These are phyloP conservation scores for Hypericum androsaemum DNA, from an alignment of 345 rosid species.

Conservation along the genomic window DNA sequence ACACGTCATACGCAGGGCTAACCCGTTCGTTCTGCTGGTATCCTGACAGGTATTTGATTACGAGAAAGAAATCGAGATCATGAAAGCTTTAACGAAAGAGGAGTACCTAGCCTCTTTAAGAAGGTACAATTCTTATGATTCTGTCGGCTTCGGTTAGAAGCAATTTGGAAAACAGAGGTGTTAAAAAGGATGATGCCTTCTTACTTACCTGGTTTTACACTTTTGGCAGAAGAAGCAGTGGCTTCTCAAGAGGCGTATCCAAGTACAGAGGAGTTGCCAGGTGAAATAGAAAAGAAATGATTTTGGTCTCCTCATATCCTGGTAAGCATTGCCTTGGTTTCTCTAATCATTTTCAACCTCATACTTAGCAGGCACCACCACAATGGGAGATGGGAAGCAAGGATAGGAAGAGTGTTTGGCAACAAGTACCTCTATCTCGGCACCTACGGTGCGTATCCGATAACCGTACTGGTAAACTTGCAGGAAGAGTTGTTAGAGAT, in stretches of 20 bases:
- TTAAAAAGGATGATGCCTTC: background rate
- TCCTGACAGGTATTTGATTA: conserved; percentile 21
- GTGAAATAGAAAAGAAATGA: background rate
- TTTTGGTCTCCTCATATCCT: too few species aligned
- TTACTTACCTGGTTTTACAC: background rate
- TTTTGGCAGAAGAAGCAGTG: conserved; percentile 30
- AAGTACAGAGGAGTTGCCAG: conserved; percentile 42
- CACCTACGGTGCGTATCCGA: conserved; percentile 35
- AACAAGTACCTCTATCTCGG: conserved; percentile 68
- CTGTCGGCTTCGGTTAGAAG: background rate
- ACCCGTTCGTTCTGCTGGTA: background rate
- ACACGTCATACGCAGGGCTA: background rate
- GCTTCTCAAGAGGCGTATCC: conserved; percentile 37
- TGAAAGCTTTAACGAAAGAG: conserved; percentile 28
- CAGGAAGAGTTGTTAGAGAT: background rate
- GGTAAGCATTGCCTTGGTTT: too few species aligned
- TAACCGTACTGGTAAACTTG: background rate
- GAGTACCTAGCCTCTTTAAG: conserved; percentile 30
- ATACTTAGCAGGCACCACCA: conserved; percentile 51
- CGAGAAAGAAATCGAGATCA: conserved; percentile 26
- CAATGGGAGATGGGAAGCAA: conserved; percentile 78
- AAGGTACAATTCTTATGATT: conserved; percentile 15
- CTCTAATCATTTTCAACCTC: too few species aligned
- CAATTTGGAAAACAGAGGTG: background rate
- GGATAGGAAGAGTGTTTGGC: conserved; percentile 72